Evolutionary conservation across 2,329 filamentous ascomycete genomes (phyloP).

Genomic region (Teratosphaeriaceae sp.): DNA sequence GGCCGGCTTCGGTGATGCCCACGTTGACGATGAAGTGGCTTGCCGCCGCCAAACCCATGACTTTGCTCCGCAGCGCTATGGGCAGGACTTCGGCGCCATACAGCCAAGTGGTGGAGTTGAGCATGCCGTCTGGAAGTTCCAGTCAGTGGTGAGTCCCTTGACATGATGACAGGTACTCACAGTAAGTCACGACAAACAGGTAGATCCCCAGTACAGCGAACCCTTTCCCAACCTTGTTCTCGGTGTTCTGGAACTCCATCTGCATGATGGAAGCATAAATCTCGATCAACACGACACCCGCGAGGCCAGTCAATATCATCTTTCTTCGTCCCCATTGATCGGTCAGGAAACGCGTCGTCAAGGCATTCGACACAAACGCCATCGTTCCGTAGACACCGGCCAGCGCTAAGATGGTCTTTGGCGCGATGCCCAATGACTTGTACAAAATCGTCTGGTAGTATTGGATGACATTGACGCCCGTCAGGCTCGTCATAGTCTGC

Average conservation of each 20-base stretch:
- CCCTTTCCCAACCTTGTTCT: slow-evolving; percentile 51
- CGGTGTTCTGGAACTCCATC: slow-evolving; percentile 47
- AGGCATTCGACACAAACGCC: slow-evolving; percentile 44
- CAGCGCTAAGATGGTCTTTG: slow-evolving; percentile 46
- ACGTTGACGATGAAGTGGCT: slow-evolving; percentile 44
- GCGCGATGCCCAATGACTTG: slow-evolving; percentile 47
- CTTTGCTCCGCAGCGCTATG: slow-evolving; percentile 46
- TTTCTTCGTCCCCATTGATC: slow-evolving; percentile 55
- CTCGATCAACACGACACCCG: slow-evolving; percentile 48
- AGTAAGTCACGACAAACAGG: slow-evolving; percentile 51
- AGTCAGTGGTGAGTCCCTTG: not conserved
- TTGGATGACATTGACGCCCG: slow-evolving; percentile 50
- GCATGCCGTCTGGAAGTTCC: slow-evolving; percentile 14
- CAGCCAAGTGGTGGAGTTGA: slow-evolving; percentile 22
- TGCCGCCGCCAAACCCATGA: slow-evolving; percentile 50
- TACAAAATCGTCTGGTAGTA: slow-evolving; percentile 44
- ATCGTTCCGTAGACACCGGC: slow-evolving; percentile 48
- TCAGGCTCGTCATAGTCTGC: slow-evolving; percentile 52
- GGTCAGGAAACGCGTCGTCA: slow-evolving; percentile 48
- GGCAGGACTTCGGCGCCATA: slow-evolving; percentile 52
- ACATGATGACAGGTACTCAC: slow-evolving; percentile 26
- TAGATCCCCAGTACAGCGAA: slow-evolving; percentile 56
- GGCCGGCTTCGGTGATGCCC: slow-evolving; percentile 36
- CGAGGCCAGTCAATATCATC: slow-evolving; percentile 50
- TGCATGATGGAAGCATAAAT: slow-evolving; percentile 57